A percentile compares a stretch with the other conserved stretches of the same genome.
Evolutionary conservation across 345 rosid species (phyloP).

Genomic region (Citrus cavaleriei): DNA sequence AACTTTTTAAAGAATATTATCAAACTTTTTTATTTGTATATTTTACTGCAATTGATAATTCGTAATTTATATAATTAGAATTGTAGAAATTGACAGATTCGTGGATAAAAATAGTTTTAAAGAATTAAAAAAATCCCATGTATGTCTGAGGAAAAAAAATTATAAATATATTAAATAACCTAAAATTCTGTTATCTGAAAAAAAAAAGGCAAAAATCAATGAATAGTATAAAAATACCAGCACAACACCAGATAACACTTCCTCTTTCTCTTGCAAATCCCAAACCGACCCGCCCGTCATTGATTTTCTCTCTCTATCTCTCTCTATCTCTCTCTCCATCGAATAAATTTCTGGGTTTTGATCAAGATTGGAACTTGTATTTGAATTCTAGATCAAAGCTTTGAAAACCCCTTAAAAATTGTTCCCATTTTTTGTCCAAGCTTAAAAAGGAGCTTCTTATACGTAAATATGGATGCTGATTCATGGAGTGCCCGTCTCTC

Average conservation of each 20-base stretch:
- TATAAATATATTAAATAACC: background rate
- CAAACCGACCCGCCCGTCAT: slow-evolving; percentile 1
- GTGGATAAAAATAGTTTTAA: background rate
- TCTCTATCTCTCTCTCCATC: background rate
- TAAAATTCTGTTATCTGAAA: background rate
- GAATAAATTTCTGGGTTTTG: background rate
- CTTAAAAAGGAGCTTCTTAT: background rate
- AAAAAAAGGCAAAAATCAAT: background rate
- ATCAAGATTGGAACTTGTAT: background rate
- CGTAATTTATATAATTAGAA: background rate
- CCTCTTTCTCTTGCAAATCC: background rate
- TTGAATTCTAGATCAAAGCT: background rate
- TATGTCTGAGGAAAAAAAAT: background rate
- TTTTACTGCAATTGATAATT: too few relatives aligned
- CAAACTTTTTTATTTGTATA: too few relatives aligned
- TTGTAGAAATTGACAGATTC: background rate
- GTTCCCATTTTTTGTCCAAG: background rate
- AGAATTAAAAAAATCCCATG: background rate
- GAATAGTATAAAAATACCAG: background rate
- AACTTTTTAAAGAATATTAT: too few relatives aligned
- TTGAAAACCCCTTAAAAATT: background rate
- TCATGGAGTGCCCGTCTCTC: slow-evolving; percentile 85
- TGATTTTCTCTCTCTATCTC: background rate
- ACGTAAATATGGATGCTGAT: slow-evolving; percentile 66
- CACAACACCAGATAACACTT: background rate